phyloP scores from a whole-genome alignment of 2,329 filamentous ascomycete species.

The Trichoderma citrinoviride region DNA sequence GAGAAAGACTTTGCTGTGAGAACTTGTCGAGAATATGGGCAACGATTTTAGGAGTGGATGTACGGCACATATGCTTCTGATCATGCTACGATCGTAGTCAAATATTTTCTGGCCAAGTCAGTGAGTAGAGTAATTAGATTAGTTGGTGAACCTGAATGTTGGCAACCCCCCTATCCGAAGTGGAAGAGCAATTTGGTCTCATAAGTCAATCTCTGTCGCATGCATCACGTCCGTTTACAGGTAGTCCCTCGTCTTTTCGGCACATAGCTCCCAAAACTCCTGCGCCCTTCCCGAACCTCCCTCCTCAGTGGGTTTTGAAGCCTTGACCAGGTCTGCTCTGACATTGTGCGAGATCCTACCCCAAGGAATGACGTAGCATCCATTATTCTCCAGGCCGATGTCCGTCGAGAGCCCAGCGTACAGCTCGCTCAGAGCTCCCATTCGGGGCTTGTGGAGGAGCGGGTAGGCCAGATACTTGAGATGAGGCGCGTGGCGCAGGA shows the following conservation, averaged over 20 bases:
- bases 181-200: not conserved
- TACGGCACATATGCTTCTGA: no score
- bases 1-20: slow-evolving; percentile 39
- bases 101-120: no score
- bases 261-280: slow-evolving; percentile 35
- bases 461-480: slow-evolving; percentile 28
- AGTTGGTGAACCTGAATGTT: not conserved
- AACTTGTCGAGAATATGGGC: slow-evolving; percentile 23
- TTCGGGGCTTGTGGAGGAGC: slow-evolving; percentile 32
- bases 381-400: slow-evolving; percentile 33
- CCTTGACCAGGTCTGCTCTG: slow-evolving; percentile 32
- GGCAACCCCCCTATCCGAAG: not conserved
- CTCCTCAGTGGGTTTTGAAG: slow-evolving; percentile 28
- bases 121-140: no score
- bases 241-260: slow-evolving; percentile 21
- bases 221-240: not conserved
- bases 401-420: slow-evolving; percentile 41
- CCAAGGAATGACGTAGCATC: slow-evolving; percentile 33
- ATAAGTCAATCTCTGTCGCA: not conserved
- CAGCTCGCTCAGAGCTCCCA: slow-evolving; percentile 43
- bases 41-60: not conserved
- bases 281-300: slow-evolving; percentile 30
- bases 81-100: no score
- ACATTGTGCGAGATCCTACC: slow-evolving; percentile 27
- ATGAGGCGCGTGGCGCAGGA: slow-evolving; percentile 24